Evolutionary conservation across 1,139 yeast species (phyloP), one percentile per base, ranked within the genome.

Genomic region (Lipomyces yarrowii): DNA sequence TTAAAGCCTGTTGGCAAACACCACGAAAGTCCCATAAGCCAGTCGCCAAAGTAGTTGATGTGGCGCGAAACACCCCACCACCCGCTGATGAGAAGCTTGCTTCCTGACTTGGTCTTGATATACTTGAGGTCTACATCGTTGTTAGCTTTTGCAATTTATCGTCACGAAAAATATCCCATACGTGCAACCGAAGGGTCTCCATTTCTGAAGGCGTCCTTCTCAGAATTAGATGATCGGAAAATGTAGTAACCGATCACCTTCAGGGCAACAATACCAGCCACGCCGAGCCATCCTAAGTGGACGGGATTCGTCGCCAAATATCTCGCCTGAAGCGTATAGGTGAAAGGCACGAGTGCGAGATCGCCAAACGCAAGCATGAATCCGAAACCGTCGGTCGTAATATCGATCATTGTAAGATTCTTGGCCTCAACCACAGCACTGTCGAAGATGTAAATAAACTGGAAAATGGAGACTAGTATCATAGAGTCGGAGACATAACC

Each of bases 31-130:
- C 98, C 92, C 75, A 92, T 87, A 61, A 96, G 76, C 96, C 98
- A 92, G 79, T 94, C 99, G 53, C 99, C 99, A 69, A 93, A 84
- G 78, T 94, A 94, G 76, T 94, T 94, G 76, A 91, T 91, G 77
- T 94, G 99, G 72, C 96, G 96, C 6, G 97, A 87, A 54, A 82
- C 78, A 2, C 90, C 90, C 99, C 99, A 94, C 99, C 99, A 94
- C 1, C 98, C 98, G 73, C 91, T 96, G 65, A 87, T 84, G 63
- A 94, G 81, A 70, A 94, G 83, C 74, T 86, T 89, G 52, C 97
- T 89, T 0, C 97, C 97, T 37, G 68, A 61, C 35, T 68, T 58
- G 0, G 98, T 89, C 69, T 84, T 80, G 68, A 94, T 89, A 69
- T 86, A 88, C 73, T 86, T 84, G 75, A 90, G 79, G 64, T 88